These are phyloP conservation scores for Cyberlindnera suaveolens DNA, from an alignment of 805 yeast genomes.

Conservation along the genomic window DNA sequence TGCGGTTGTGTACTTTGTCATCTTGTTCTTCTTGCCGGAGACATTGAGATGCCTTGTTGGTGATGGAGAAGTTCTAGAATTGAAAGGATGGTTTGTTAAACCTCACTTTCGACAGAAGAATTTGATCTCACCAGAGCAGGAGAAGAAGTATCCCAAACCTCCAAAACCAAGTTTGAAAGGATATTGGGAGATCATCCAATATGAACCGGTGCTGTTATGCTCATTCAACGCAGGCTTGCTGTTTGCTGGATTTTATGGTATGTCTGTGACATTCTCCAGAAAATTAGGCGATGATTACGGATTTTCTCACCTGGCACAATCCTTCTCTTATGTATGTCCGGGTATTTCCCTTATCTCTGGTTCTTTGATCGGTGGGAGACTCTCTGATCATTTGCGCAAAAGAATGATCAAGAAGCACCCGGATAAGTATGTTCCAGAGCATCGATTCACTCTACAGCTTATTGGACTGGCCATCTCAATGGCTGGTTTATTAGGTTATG, in stretches of 20 bases:
- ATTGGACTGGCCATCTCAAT: slow-evolving; percentile 38
- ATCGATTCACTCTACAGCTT: slow-evolving; percentile 37
- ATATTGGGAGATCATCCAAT: slow-evolving; percentile 32
- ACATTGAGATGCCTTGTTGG: slow-evolving; percentile 64
- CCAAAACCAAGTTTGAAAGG: slow-evolving; percentile 36
- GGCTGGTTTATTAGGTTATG: slow-evolving; percentile 43
- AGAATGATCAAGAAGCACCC: slow-evolving; percentile 14
- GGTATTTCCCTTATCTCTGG: slow-evolving; percentile 44
- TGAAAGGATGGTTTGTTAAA: slow-evolving; percentile 22
- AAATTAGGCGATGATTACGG: slow-evolving; percentile 32
- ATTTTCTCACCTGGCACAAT: slow-evolving; percentile 30
- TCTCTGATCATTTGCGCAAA: slow-evolving; percentile 36
- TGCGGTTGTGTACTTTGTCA: slow-evolving; percentile 43
- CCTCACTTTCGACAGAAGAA: slow-evolving; percentile 27
- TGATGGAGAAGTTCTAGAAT: slow-evolving; percentile 32
- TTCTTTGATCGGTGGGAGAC: slow-evolving; percentile 41
- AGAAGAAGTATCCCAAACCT: slow-evolving; percentile 35
- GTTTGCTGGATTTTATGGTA: slow-evolving; percentile 50
- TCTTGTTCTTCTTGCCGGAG: slow-evolving; percentile 67
- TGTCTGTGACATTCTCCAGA: slow-evolving; percentile 43
- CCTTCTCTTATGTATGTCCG: slow-evolving; percentile 47
- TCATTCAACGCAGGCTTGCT: slow-evolving; percentile 42
- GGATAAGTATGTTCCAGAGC: slow-evolving; percentile 35
- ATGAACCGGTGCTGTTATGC: slow-evolving; percentile 39
- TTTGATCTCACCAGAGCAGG: slow-evolving; percentile 6